Conservation (phyloP, 352 stramenopile species). For the Phytophthora sp. region DNA sequence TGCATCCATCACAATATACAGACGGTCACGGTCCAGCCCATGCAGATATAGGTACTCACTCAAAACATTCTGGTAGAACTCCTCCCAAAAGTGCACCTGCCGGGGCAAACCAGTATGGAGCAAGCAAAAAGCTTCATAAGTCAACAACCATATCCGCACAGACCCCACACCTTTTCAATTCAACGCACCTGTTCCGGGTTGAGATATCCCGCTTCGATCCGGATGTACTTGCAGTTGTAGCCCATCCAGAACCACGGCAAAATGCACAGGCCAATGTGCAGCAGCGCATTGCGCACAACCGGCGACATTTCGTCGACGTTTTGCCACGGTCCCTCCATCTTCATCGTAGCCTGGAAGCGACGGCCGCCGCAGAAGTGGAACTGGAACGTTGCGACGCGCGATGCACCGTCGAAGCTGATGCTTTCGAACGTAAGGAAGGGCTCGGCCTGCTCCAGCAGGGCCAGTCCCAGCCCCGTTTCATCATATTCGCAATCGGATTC, state of each 20-base stretch:
- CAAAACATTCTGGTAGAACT: slow-evolving; percentile 50
- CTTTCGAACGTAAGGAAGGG: slow-evolving; percentile 44
- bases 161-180: not conserved
- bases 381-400: slow-evolving; percentile 30
- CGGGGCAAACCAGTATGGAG: not conserved
- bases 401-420: slow-evolving; percentile 21
- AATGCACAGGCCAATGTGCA: slow-evolving; percentile 44
- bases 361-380: slow-evolving; percentile 46
- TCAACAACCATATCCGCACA: not conserved
- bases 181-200: slow-evolving; percentile 29
- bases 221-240: slow-evolving; percentile 45
- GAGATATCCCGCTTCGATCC: slow-evolving; percentile 43
- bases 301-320: slow-evolving; percentile 2
- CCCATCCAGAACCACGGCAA: slow-evolving; percentile 52
- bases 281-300: slow-evolving; percentile 30
- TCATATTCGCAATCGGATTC: slow-evolving; percentile 28
- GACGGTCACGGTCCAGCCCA: slow-evolving; percentile 37
- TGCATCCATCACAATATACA: slow-evolving; percentile 33
- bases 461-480: slow-evolving; percentile 26
- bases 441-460: slow-evolving; percentile 38
- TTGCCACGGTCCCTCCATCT: slow-evolving; percentile 13
- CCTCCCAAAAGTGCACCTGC: slow-evolving; percentile 43
- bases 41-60: slow-evolving; percentile 48
- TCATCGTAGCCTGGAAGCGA: slow-evolving; percentile 40
- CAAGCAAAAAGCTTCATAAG: not conserved